These are phyloP conservation scores for Solanum lycopersicoides DNA, from an alignment of 257 asterid species.

Conservation along the genomic window DNA sequence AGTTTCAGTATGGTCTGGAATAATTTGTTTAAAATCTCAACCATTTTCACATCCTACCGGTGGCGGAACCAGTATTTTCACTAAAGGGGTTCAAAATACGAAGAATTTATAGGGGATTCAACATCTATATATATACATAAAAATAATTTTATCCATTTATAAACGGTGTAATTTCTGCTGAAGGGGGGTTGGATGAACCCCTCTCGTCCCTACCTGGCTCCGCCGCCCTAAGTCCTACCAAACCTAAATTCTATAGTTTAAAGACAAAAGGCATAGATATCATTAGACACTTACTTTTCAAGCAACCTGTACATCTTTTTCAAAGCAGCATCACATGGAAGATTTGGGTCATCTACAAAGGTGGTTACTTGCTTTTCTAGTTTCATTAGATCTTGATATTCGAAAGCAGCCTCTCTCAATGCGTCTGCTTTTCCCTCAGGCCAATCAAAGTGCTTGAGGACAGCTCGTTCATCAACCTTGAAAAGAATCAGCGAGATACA, in stretches of 20 bases:
- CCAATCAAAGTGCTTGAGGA: conserved; percentile 95
- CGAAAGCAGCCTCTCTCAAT: conserved; percentile 86
- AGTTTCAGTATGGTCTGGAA: background rate
- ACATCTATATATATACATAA: background rate
- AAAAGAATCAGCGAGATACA: background rate
- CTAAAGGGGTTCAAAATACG: background rate
- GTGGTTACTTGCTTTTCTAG: conserved; percentile 73
- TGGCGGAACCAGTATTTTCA: background rate
- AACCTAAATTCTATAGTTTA: background rate
- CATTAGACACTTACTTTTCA: conserved; percentile 63
- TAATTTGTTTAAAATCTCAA: background rate
- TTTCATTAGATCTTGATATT: conserved; percentile 80
- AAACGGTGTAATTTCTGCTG: background rate
- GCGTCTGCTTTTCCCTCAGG: conserved; percentile 99
- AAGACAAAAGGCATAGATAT: background rate
- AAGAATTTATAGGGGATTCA: background rate
- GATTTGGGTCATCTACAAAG: conserved; percentile 69
- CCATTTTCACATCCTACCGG: background rate
- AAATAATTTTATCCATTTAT: background rate
- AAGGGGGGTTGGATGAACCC: background rate
- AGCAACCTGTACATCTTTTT: conserved; percentile 94
- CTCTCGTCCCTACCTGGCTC: background rate
- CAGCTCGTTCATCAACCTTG: conserved; percentile 98
- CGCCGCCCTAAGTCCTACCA: background rate
- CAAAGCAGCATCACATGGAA: conserved; percentile 81